Percentiles rank a stretch among this genome's conserved stretches.
Evolutionary conservation across 208 protist genomes (phyloP).

Genomic region (Leishmania arabica): DNA sequence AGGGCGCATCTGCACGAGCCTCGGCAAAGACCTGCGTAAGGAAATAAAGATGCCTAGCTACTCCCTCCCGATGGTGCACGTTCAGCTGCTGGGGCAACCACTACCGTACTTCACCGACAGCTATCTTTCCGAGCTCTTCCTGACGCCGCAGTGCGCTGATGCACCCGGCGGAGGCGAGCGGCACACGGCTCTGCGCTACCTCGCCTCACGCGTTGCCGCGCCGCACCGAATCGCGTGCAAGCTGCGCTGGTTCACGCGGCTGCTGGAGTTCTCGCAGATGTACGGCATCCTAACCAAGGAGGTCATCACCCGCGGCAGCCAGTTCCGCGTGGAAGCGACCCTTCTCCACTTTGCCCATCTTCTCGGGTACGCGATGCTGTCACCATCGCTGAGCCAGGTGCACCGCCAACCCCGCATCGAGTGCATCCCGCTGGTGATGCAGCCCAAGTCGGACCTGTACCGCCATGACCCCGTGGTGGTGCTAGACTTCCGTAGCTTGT

Average conservation of each 20-base stretch:
- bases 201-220: conserved; percentile 44
- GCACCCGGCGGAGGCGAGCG: background rate
- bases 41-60: conserved; percentile 55
- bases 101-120: conserved; percentile 75
- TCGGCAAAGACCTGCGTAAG: conserved; percentile 69
- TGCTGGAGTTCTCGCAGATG: conserved; percentile 72
- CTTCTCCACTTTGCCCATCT: conserved; percentile 73
- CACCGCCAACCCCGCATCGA: conserved; percentile 71
- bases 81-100: conserved; percentile 44
- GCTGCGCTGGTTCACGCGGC: conserved; percentile 63
- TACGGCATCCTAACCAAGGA: conserved; percentile 82
- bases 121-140: conserved; percentile 51
- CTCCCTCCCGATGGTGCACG: conserved; percentile 60
- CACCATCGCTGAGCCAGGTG: conserved; percentile 59
- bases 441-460: conserved; percentile 75
- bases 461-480: conserved; percentile 95
- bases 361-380: conserved; percentile 69
- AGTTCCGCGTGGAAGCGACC: conserved; percentile 89
- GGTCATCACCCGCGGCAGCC: conserved; percentile 76
- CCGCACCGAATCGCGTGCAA: conserved; percentile 59
- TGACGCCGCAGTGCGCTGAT: background rate
- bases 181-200: conserved; percentile 51
- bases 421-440: conserved; percentile 82
- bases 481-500: conserved; percentile 99
- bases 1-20: conserved; percentile 65